Conservation (phyloP, 192 early-diverging fungal genomes). For the Umbelopsis ramanniana region DNA sequence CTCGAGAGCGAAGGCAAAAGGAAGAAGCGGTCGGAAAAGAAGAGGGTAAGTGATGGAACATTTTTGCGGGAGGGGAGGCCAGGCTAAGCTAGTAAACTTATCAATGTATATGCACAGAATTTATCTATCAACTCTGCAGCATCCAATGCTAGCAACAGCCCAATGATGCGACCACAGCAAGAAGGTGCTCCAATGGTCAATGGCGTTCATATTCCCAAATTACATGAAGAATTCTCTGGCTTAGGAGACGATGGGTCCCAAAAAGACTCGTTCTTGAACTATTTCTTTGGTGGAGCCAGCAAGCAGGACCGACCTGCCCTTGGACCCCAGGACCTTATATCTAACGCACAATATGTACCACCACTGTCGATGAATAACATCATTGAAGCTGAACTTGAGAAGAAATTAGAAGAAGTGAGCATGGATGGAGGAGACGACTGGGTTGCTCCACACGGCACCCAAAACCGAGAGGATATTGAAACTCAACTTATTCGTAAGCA, state of each 20-base stretch:
- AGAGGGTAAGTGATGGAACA: constrained; percentile 26
- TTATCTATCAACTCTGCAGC: constrained; percentile 28
- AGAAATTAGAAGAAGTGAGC: constrained; percentile 25
- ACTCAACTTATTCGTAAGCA: constrained; percentile 73
- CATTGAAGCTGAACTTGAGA: constrained; percentile 41
- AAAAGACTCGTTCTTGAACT: constrained; percentile 47
- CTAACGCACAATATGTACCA: constrained; percentile 26
- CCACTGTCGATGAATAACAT: constrained; percentile 42
- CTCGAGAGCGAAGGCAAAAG: constrained; percentile 66
- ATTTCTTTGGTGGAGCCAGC: constrained; percentile 51
- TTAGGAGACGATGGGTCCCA: constrained; percentile 44
- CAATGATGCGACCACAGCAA: not conserved
- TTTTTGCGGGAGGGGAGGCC: too few relatives aligned
- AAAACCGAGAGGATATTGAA: constrained; percentile 73
- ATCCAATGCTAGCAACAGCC: constrained; percentile 25
- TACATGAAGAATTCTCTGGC: not conserved
- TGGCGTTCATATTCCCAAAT: not conserved
- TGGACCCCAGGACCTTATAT: constrained; percentile 28
- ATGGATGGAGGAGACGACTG: not conserved
- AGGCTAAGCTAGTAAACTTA: too few relatives aligned
- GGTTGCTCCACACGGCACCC: not conserved
- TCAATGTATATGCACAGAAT: not conserved
- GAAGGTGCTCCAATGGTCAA: not conserved
- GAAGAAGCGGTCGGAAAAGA: constrained; percentile 54
- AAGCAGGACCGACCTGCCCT: constrained; percentile 43